A percentile compares a stretch with the other conserved stretches of the same genome.
Evolutionary conservation across 306 rosid genomes (phyloP).

Genomic region (Ceratonia siliqua): DNA sequence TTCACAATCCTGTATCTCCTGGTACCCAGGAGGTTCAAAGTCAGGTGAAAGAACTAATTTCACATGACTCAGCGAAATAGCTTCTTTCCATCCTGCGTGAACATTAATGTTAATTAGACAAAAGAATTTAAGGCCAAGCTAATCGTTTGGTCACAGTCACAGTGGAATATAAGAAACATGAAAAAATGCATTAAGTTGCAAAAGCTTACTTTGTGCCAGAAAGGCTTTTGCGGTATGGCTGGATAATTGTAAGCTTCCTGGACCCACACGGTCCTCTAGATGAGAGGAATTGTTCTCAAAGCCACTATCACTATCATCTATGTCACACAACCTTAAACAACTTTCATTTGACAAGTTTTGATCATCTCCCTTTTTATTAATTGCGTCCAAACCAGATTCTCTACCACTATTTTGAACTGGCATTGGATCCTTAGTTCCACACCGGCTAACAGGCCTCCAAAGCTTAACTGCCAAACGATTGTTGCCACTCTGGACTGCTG

Average conservation of each 20-base stretch:
- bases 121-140: slow-evolving; percentile 4
- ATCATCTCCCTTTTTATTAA: slow-evolving; percentile 38
- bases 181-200: neutral
- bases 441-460: slow-evolving; percentile 63
- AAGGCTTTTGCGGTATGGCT: slow-evolving; percentile 56
- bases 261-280: slow-evolving; percentile 28
- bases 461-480: slow-evolving; percentile 47
- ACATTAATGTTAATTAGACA: slow-evolving; percentile 20
- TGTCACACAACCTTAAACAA: slow-evolving; percentile 31
- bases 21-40: slow-evolving; percentile 39
- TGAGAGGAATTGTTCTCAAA: slow-evolving; percentile 17
- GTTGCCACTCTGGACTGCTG: slow-evolving; percentile 36
- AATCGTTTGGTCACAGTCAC: neutral
- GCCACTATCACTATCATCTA: slow-evolving; percentile 38
- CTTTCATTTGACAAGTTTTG: slow-evolving; percentile 31
- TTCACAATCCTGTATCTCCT: slow-evolving; percentile 39
- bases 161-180: neutral
- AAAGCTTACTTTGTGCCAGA: slow-evolving; percentile 65
- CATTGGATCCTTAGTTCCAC: slow-evolving; percentile 40
- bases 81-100: slow-evolving; percentile 83
- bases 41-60: slow-evolving; percentile 47
- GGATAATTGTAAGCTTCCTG: slow-evolving; percentile 36
- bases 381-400: slow-evolving; percentile 43
- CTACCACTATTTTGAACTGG: slow-evolving; percentile 45
- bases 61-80: slow-evolving; percentile 58